Evolutionary conservation across 2,329 filamentous ascomycete species (phyloP), one percentile per base, ranked within the genome.

Genomic region (Xylaria arbuscula): DNA sequence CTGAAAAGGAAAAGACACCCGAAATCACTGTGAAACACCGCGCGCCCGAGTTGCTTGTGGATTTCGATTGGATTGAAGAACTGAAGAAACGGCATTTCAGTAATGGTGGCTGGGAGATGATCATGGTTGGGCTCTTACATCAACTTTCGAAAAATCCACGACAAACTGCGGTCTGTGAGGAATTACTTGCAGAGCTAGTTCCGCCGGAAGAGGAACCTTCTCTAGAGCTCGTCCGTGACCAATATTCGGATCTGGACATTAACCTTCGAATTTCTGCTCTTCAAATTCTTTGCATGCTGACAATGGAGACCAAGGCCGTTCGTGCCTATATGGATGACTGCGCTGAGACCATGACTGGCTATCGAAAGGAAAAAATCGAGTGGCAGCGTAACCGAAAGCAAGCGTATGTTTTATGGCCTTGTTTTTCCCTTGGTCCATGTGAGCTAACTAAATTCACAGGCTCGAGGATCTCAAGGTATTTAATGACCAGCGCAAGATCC

Each of bases 291-390:
- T 93, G 93, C 78, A 90, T 95, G 84, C 84, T 98, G 69, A 94
- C 93, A 1, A 86, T 94, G 64, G 91, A 94, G 76, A 98, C 96
- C 0, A 94, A 93, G 78, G 90, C 92, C 1, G 88, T 98, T 73
- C 90, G 95, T 62, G 90, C 89, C 17, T 97, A 97, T 78, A 92
- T 99, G 85, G 93, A 97, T 73, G 91, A 95, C 70, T 97, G 94
- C 81, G 93, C 92, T 72, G 93, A 95, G 76, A 92, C 93, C 62
- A 98, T 98, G 94, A 99, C 96, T 1, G 89, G 90, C 63, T 93
- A 97, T 76, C 90, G 96, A 58, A 99, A 99, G 80, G 92, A 97
- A 78, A 98, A 97, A 83, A 97, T 98, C 69, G 93, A 97, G 72
- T 92, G 90, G 81, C 95, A 98, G 81, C 89, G 94, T 72, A 89